These are phyloP conservation scores for Pichia manshurica DNA, from an alignment of 805 yeast genomes.

Conservation along the genomic window DNA sequence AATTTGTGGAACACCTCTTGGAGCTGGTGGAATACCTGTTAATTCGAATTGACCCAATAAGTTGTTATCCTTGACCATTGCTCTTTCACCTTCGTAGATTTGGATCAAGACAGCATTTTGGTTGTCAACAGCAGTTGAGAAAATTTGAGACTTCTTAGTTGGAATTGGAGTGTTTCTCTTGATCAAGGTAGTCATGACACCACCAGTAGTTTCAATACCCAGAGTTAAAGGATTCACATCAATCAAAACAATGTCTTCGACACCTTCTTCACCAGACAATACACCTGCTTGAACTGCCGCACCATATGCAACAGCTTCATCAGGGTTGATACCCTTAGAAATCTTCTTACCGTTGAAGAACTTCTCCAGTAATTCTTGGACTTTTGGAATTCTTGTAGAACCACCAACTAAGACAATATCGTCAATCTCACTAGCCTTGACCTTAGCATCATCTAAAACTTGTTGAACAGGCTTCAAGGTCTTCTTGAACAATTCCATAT, in stretches of 20 bases:
- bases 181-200: constrained; percentile 93
- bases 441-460: constrained; percentile 89
- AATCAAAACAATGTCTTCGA: constrained; percentile 79
- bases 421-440: constrained; percentile 79
- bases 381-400: constrained; percentile 98
- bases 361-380: constrained; percentile 85
- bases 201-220: constrained; percentile 97
- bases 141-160: constrained; percentile 89
- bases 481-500: constrained; percentile 86
- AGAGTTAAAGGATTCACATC: constrained; percentile 92
- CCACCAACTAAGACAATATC: constrained; percentile 98
- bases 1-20: constrained; percentile 87
- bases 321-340: constrained; percentile 96
- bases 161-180: constrained; percentile 95
- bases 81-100: constrained; percentile 95
- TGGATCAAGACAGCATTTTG: constrained; percentile 93
- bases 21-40: constrained; percentile 84
- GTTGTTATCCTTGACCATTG: constrained; percentile 90
- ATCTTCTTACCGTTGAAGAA: constrained; percentile 93
- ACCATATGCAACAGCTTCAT: constrained; percentile 99
- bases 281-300: constrained; percentile 99
- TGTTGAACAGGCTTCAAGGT: constrained; percentile 95
- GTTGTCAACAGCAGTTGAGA: constrained; percentile 94
- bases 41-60: constrained; percentile 81
- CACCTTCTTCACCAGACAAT: constrained; percentile 91